Base-by-base conservation (phyloP, 176 grass and related monocot species). In the Oryza glaberrima region DNA sequence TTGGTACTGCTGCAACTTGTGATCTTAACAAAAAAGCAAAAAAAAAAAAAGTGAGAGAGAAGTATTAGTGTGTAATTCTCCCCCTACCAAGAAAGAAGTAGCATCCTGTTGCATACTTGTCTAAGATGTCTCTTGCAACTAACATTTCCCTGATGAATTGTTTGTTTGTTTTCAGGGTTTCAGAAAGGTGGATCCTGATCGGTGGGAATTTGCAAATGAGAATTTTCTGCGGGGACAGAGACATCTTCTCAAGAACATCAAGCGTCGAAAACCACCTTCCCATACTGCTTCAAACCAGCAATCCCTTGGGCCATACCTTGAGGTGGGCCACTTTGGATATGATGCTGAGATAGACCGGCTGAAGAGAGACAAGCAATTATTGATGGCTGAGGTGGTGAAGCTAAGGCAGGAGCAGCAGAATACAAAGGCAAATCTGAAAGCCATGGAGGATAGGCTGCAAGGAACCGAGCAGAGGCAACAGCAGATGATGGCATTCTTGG, bases 161-260 rank as follows among this genome's bases (percentile, higher is more conserved):
- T 26, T 64, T 69, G 44, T 54, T 87, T 38, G 36, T 38, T 38
- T 9, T 77, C 83, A 98, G 96, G 96, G 96, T 75, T 98, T 98
- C 73, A 98, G 88, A 84, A 98, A 98, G 80, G 88, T 98, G 69
- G 91, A 98, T 87, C 96, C 93, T 54, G 96, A 98, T 71, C 81
- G 79, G 26, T 98, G 96, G 96, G 96, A 98, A 84, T 98, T 98
- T 78, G 93, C 96, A 14, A 98, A 94, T 22, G 96, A 95, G 75
- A 83, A 89, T 15, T 98, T 98, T 51, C 70, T 98, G 20, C 90
- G 96, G 66, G 91, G 93, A 80, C 96, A 94, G 71, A 93, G 78
- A 67, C 96, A 94, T 22, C 93, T 98, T 36, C 88, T 98, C 48
- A 98, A 92, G 88, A 92, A 86, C 73, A 94, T 95, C 47, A 95